Evolutionary conservation across 164 flowering plant genomes (phyloP).

Genomic region (Euptelea pleiosperma): DNA sequence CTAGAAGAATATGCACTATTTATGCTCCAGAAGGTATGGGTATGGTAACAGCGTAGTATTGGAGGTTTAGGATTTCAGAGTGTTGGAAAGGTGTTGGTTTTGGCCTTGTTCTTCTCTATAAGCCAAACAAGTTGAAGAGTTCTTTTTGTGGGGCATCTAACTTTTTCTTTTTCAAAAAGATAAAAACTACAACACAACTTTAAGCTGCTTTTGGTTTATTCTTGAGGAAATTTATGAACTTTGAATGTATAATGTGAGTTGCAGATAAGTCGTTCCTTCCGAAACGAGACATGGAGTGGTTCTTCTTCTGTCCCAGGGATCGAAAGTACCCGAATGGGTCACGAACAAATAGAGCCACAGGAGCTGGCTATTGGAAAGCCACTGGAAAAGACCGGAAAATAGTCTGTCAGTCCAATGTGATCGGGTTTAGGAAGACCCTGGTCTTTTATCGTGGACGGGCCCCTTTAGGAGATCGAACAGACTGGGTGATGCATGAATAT

Average conservation of each 20-base stretch:
- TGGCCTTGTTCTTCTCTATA: slow-evolving; percentile 16
- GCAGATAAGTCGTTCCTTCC: slow-evolving; percentile 92
- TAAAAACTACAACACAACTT: slow-evolving; percentile 1
- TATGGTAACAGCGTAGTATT: no score
- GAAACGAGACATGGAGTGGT: slow-evolving; percentile 86
- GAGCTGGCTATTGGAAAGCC: slow-evolving; percentile 96
- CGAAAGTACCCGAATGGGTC: slow-evolving; percentile 88
- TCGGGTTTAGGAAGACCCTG: slow-evolving; percentile 74
- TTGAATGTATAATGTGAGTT: slow-evolving; percentile 10
- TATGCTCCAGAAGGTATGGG: background rate
- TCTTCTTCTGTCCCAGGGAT: slow-evolving; percentile 89
- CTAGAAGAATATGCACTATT: background rate
- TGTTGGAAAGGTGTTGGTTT: background rate
- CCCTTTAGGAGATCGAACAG: slow-evolving; percentile 78
- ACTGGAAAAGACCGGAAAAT: slow-evolving; percentile 90
- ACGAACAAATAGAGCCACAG: slow-evolving; percentile 87
- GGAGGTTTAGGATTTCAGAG: background rate
- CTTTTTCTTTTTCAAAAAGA: slow-evolving; percentile 16
- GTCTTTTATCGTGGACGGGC: slow-evolving; percentile 90
- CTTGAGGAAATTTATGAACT: slow-evolving; percentile 4
- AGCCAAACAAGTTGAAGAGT: slow-evolving; percentile 8
- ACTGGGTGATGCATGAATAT: slow-evolving; percentile 95
- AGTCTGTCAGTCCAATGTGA: slow-evolving; percentile 45
- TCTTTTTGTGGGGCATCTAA: slow-evolving; percentile 22
- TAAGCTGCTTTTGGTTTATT: slow-evolving; percentile 4